A percentile compares a stretch with the other conserved stretches of the same genome.
These are phyloP conservation scores for Ophiostoma angusticollis DNA, from an alignment of 2,329 filamentous ascomycete species.

Conservation along the genomic window DNA sequence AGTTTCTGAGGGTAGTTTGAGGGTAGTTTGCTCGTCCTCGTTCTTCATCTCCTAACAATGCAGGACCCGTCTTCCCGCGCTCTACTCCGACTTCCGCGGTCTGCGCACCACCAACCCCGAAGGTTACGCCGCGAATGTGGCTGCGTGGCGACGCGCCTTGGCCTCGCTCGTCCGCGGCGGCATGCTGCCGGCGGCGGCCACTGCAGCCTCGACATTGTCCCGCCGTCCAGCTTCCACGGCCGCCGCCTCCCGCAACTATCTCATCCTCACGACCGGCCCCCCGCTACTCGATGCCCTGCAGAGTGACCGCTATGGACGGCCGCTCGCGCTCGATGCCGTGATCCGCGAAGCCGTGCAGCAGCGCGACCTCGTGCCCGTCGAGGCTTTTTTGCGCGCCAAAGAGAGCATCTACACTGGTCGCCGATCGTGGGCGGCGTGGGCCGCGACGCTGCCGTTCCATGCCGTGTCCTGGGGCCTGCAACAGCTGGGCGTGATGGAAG, in stretches of 20 bases:
- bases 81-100: slow-evolving; percentile 19
- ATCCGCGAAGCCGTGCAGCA: slow-evolving; percentile 59
- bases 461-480: slow-evolving; percentile 64
- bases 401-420: slow-evolving; percentile 63
- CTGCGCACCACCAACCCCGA: slow-evolving; percentile 17
- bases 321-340: slow-evolving; percentile 67
- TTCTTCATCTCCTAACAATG: background rate
- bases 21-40: too few species aligned
- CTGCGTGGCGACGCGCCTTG: slow-evolving; percentile 24
- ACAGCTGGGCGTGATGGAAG: slow-evolving; percentile 50
- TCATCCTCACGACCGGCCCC: slow-evolving; percentile 44
- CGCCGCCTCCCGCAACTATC: slow-evolving; percentile 25
- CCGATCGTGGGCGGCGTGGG: slow-evolving; percentile 52
- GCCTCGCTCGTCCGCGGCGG: slow-evolving; percentile 20
- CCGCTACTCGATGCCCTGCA: slow-evolving; percentile 59
- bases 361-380: slow-evolving; percentile 56
- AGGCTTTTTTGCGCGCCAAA: slow-evolving; percentile 51
- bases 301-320: slow-evolving; percentile 65
- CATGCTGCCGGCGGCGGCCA: slow-evolving; percentile 17
- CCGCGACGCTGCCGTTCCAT: slow-evolving; percentile 56
- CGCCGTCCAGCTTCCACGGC: background rate
- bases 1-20: too few species aligned
- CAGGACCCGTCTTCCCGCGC: slow-evolving; percentile 17
- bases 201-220: background rate
- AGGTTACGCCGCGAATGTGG: slow-evolving; percentile 21